Evolutionary conservation across 306 rosid genomes (phyloP).

Genomic region (Fagus crenata): DNA sequence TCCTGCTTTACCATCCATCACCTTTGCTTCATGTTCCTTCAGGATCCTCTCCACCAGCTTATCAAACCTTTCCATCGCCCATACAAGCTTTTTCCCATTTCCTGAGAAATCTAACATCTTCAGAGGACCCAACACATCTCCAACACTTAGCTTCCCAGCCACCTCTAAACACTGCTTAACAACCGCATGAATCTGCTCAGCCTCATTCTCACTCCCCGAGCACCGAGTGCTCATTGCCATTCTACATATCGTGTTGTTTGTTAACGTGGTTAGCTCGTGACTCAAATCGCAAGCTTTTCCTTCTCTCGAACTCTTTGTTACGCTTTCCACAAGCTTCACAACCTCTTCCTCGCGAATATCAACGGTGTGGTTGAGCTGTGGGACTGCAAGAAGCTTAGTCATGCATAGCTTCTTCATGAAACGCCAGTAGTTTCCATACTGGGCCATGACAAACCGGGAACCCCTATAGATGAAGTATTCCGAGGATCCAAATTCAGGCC

Average conservation of each 20-base stretch:
- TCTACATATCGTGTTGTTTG: conserved; percentile 50
- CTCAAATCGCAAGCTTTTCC: conserved; percentile 35
- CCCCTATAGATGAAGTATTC: conserved; percentile 45
- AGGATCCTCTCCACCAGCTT: conserved; percentile 47
- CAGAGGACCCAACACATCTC: conserved; percentile 60
- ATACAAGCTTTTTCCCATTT: conserved; percentile 38
- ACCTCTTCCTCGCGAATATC: conserved; percentile 43
- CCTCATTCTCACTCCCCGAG: conserved; percentile 35
- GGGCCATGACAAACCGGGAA: conserved; percentile 47
- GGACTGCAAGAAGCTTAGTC: conserved; percentile 48
- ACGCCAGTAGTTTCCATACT: conserved; percentile 58
- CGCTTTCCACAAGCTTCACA: conserved; percentile 34
- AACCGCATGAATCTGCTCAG: conserved; percentile 36
- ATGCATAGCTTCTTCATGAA: conserved; percentile 64
- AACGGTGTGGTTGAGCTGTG: conserved; percentile 32
- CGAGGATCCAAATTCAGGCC: conserved; percentile 53
- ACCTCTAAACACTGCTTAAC: conserved; percentile 36
- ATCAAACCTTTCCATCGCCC: conserved; percentile 42
- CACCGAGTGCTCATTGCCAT: conserved; percentile 60
- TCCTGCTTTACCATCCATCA: neutral
- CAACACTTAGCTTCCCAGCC: conserved; percentile 57
- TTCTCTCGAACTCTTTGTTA: conserved; percentile 24
- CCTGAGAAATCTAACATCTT: conserved; percentile 61
- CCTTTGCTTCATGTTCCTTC: conserved; percentile 49
- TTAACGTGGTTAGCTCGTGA: conserved; percentile 34